Base-by-base conservation (phyloP, 345 rosid genomes). In the Populus alba region DNA sequence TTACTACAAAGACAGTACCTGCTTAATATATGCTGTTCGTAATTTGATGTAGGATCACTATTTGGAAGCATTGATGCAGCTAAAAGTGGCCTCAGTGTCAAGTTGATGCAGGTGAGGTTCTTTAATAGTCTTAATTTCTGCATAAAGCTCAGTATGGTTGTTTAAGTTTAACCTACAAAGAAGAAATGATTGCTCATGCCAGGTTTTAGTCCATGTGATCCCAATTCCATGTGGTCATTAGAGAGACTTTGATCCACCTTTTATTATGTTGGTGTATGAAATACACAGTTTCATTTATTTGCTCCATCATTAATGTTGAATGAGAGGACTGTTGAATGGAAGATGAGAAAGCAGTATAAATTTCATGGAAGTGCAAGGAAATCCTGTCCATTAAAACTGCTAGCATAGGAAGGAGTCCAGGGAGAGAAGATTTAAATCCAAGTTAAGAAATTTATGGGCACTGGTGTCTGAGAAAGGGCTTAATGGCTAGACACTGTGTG, bases 31-130 rank as follows among this genome's bases (percentile, higher is more conserved):
- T 66, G 72, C 74, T 75, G 72, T 63, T 71, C 53, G 2, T 47
- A 49, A 71, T 80, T 51, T 83, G 73, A 10, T 89, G 85, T 80
- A 96, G 99, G 99, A 35, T 96, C 98, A 78, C 81, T 92, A 37
- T 95, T 95, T 88, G 96, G 90, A 84, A 92, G 88, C 83, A 74
- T 75, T 47, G 97, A 89, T 82, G 90, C 81, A 72, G 92, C 97
- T 69, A 94, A 88, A 87, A 82, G 84, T 62, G 79, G 87, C 75
- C 94, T 95, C 71, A 82, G 33, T 78, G 88, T 92, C 82, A 93
- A 89, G 88, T 86, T 95, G 72, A 93, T 95, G 99, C 96, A 93
- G 94, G 99, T 95, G 71, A 71, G 71, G 57, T 72, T 39, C 41
- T 71, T 53, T 27, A 5, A 1, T 16, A 22, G 33, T 67, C 66